Conservation (phyloP, 176 grass and related monocot species). For the Carex kokanica region DNA sequence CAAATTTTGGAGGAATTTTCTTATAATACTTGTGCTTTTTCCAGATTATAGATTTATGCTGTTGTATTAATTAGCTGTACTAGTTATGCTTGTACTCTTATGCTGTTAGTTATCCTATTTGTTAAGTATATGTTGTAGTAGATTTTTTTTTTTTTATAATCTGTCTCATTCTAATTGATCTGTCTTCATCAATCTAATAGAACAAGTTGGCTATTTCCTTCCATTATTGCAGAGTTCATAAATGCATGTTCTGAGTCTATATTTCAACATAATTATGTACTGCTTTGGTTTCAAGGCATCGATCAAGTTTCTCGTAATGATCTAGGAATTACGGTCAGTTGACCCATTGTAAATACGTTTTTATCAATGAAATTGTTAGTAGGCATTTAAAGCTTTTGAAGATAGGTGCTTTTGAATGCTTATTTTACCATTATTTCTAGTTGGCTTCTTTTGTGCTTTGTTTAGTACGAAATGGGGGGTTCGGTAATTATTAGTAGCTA, state of each 20-base stretch:
- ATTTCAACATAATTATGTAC: background rate
- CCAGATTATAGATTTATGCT: background rate
- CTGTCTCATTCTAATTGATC: slow-evolving; percentile 21
- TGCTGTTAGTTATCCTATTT: too few species aligned
- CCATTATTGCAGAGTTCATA: slow-evolving; percentile 50
- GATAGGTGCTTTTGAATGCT: background rate
- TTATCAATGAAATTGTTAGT: too few species aligned
- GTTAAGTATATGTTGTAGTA: background rate
- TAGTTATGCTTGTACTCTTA: background rate
- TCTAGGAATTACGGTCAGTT: too few species aligned
- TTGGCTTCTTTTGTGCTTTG: too few species aligned
- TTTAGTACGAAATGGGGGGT: too few species aligned
- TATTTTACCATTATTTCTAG: background rate
- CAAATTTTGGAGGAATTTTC: background rate
- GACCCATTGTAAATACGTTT: too few species aligned
- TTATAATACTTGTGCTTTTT: background rate
- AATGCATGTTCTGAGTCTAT: slow-evolving; percentile 29
- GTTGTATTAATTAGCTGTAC: background rate
- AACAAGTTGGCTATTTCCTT: slow-evolving; percentile 38
- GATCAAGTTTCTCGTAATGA: background rate
- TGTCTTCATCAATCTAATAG: slow-evolving; percentile 33
- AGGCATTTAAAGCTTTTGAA: too few species aligned
- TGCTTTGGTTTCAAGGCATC: background rate
- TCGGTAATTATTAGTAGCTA: too few species aligned
- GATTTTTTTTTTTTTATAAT: too few species aligned